Base-by-base conservation (phyloP, 192 early-diverging fungal genomes). In the Backusella macrospora region DNA sequence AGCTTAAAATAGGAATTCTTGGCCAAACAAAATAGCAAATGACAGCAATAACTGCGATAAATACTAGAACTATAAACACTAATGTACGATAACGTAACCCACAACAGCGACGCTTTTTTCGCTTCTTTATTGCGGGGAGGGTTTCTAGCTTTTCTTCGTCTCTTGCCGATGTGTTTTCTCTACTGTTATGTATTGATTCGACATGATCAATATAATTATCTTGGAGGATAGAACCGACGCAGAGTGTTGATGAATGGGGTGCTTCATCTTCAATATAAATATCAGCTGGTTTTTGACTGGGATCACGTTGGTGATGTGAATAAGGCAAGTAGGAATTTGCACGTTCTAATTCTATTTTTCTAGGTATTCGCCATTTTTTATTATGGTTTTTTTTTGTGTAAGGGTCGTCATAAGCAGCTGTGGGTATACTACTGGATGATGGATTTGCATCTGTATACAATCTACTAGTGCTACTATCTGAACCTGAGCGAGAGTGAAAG, bases 1-100 rank as follows among this genome's bases (percentile, higher is more conserved):
- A 18, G 10, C 46, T 39, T 26, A 76, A 66, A 8, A 8, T 62
- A 2, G 75, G 75, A 18, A 65, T 65, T 23, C 75, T 62, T 10
- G 75, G 75, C 75, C 75, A 76, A 23, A 70, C 63, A 42, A 76
- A 76, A 16, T 55, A 76, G 62, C 75, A 76, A 16, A 76, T 45
- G 18, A 76, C 55, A 16, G 10, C 64, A 42, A 71, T 43, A 0
- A 76, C 29, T 1, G 47, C 47, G 1, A 39, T 42, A 12, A 76
- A 49, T 1, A 29, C 18, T 12, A 72, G 21, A 29, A 26, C 46
- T 44, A 65, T 34, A 1, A 52, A 71, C 2, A 44, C 23, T 12
- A 48, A 9, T 9, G 48, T 65, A 4, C 69, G 34, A 16, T 48
- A 65, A n/a, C 45, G 39, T 2, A 76, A 21, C 3, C 75, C 75